phyloP scores from a whole-genome alignment of 1,139 yeast genomes.

The Magnusiomyces suaveolens region DNA sequence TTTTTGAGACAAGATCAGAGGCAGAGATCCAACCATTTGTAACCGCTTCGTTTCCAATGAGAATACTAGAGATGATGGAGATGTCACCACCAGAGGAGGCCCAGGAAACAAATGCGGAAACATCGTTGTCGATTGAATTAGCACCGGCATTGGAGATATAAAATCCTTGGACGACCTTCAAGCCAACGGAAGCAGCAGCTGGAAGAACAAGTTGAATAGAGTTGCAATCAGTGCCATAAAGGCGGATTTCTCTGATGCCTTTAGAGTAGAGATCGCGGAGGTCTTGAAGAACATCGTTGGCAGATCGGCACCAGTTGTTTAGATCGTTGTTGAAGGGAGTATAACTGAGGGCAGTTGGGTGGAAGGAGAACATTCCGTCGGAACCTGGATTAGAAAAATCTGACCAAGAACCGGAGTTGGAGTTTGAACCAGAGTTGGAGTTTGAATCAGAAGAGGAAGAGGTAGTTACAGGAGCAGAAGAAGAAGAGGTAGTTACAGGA shows the following conservation, averaged over 20 bases:
- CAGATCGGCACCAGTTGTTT: constrained; percentile 56
- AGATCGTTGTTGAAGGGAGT: constrained; percentile 67
- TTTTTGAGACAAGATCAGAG: constrained; percentile 50
- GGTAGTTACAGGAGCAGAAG: not conserved
- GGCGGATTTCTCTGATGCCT: constrained; percentile 57
- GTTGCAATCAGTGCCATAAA: constrained; percentile 82
- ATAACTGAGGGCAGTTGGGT: constrained; percentile 58
- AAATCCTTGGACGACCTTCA: constrained; percentile 75
- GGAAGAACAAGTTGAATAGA: constrained; percentile 59
- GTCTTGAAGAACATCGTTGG: constrained; percentile 48
- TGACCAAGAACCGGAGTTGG: not conserved
- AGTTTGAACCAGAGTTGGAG: not conserved
- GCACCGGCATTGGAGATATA: constrained; percentile 61
- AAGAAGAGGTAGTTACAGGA: not conserved
- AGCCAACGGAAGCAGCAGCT: constrained; percentile 47
- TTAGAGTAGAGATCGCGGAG: constrained; percentile 46
- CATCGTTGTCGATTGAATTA: constrained; percentile 55
- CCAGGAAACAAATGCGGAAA: constrained; percentile 44
- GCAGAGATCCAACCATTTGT: constrained; percentile 51
- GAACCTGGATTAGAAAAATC: too few relatives aligned
- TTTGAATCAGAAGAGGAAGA: not conserved
- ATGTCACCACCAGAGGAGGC: constrained; percentile 40
- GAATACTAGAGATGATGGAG: constrained; percentile 61
- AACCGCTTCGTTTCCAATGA: constrained; percentile 84
- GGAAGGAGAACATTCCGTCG: constrained; percentile 19